A percentile compares a stretch with the other conserved stretches of the same genome.
Conservation (phyloP, 2,329 filamentous ascomycete genomes). For the Chalaropsis thielavioides region DNA sequence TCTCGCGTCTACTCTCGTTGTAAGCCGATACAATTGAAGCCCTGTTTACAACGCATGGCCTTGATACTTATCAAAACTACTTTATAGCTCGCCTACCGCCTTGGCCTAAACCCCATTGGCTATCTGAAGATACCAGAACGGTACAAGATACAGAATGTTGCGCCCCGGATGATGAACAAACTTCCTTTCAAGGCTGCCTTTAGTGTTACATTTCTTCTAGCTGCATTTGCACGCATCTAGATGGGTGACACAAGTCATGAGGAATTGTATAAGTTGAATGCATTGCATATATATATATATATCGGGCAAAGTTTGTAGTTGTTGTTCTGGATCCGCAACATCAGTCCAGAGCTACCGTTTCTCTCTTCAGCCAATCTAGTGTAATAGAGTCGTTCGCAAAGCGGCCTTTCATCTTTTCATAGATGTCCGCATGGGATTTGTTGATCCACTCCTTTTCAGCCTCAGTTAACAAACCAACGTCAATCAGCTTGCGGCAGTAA, state of each 20-base stretch:
- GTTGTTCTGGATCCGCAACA: neutral
- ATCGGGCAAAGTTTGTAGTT: neutral
- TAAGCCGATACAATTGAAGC: conserved; percentile 25
- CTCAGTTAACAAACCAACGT: conserved; percentile 53
- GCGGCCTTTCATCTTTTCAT: conserved; percentile 63
- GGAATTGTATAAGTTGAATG: neutral
- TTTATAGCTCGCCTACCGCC: conserved; percentile 30
- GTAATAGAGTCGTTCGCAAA: conserved; percentile 61
- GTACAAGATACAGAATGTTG: conserved; percentile 12
- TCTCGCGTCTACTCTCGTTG: conserved; percentile 48
- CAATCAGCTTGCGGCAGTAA: conserved; percentile 79
- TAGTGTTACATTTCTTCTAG: conserved; percentile 56
- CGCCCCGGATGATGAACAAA: conserved; percentile 25
- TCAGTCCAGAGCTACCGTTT: conserved; percentile 38
- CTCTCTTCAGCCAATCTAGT: conserved; percentile 67
- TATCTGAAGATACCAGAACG: conserved; percentile 22
- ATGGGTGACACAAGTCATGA: neutral
- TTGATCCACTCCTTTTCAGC: conserved; percentile 79
- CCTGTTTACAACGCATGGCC: neutral
- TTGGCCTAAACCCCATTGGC: conserved; percentile 29
- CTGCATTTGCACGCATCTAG: conserved; percentile 36
- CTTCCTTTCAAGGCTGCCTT: conserved; percentile 56
- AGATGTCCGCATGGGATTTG: conserved; percentile 65
- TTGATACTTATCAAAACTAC: conserved; percentile 4
- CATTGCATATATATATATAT: neutral